Conservation (phyloP, 1,139 yeast genomes). For the Magnusiomyces tetraspermus region DNA sequence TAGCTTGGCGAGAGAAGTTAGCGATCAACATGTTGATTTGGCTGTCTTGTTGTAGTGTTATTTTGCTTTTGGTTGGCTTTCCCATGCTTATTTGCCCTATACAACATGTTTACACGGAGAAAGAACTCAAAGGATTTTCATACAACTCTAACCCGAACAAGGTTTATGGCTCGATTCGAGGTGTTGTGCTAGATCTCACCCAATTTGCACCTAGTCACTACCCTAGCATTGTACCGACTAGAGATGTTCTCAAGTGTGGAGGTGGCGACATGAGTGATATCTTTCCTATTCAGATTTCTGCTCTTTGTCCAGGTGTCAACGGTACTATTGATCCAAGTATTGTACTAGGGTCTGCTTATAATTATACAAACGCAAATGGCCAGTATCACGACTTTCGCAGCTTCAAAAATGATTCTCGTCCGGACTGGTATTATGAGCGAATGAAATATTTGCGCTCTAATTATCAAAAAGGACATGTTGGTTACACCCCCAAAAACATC, state of each 20-base stretch:
- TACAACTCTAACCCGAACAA: constrained; percentile 28
- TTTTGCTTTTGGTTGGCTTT: constrained; percentile 34
- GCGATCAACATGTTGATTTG: constrained; percentile 37
- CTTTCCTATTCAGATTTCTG: constrained; percentile 36
- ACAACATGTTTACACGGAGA: constrained; percentile 31
- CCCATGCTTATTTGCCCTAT: constrained; percentile 36
- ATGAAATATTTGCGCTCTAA: constrained; percentile 31
- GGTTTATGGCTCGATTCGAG: constrained; percentile 36
- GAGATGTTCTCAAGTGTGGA: constrained; percentile 31
- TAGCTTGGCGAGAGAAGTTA: constrained; percentile 38
- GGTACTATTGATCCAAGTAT: constrained; percentile 30
- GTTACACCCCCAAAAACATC: constrained; percentile 31
- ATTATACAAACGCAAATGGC: constrained; percentile 34
- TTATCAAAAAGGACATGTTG: constrained; percentile 33
- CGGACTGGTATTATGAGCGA: constrained; percentile 37
- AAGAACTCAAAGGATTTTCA: constrained; percentile 30
- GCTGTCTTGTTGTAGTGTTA: constrained; percentile 31
- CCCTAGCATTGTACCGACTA: constrained; percentile 33
- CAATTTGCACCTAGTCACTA: constrained; percentile 34
- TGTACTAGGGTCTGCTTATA: constrained; percentile 31
- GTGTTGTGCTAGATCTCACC: constrained; percentile 34
- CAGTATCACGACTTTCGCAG: constrained; percentile 35
- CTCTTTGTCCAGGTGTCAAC: constrained; percentile 31
- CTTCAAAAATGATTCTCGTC: constrained; percentile 34
- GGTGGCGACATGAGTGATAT: constrained; percentile 31